Evolutionary conservation across 805 yeast species (phyloP).

Genomic region (Ogataea degrootiae): DNA sequence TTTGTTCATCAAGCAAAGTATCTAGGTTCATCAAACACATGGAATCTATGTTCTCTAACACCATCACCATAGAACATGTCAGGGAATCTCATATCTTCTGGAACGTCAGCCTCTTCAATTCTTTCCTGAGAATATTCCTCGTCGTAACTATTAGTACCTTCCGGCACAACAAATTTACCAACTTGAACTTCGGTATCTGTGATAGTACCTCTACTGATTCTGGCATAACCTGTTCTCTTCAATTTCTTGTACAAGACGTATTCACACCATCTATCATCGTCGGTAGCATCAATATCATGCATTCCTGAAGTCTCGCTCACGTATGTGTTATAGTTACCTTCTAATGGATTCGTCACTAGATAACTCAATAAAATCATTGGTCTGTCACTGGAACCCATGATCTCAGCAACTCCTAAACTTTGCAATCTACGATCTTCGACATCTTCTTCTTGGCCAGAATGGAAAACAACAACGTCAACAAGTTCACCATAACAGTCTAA

Average conservation of each 20-base stretch:
- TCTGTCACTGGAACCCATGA: constrained; percentile 77
- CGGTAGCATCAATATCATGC: constrained; percentile 89
- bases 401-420: constrained; percentile 63
- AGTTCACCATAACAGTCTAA: constrained; percentile 81
- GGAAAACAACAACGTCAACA: constrained; percentile 95
- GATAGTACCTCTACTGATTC: constrained; percentile 87
- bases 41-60: constrained; percentile 88
- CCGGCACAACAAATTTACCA: constrained; percentile 75
- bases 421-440: constrained; percentile 89
- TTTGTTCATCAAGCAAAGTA: constrained; percentile 44
- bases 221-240: constrained; percentile 87
- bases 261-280: constrained; percentile 98
- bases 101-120: constrained; percentile 52
- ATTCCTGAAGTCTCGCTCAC: constrained; percentile 80
- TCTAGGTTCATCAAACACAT: constrained; percentile 92
- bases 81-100: constrained; percentile 71
- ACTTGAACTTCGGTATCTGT: constrained; percentile 97
- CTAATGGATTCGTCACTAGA: constrained; percentile 79
- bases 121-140: constrained; percentile 34
- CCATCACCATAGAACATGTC: constrained; percentile 80
- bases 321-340: constrained; percentile 89
- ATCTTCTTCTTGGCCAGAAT: constrained; percentile 97
- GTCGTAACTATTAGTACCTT: constrained; percentile 16
- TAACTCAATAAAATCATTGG: constrained; percentile 89
- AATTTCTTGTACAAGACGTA: constrained; percentile 85